Conservation (phyloP, 2,329 filamentous ascomycete genomes). For the Myriangium duriaei region DNA sequence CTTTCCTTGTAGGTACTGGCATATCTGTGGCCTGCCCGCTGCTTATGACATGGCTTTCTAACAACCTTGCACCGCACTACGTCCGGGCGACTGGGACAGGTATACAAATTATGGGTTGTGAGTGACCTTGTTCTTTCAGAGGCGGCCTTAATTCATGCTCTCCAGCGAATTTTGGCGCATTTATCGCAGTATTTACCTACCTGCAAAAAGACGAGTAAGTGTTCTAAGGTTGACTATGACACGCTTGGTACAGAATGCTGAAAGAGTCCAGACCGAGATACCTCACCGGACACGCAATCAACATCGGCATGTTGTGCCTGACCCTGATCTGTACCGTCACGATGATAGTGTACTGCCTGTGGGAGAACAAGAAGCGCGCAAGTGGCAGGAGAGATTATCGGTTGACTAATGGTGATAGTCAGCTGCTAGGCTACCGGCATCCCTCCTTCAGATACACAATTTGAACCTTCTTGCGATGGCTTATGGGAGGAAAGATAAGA, state of each 20-base stretch:
- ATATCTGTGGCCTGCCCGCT: conserved; percentile 16
- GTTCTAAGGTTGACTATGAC: background rate
- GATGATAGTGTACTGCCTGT: conserved; percentile 24
- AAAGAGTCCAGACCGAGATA: conserved; percentile 22
- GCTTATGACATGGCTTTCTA: conserved; percentile 24
- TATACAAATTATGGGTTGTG: conserved; percentile 27
- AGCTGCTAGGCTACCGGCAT: conserved; percentile 27
- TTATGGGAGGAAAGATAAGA: too few species aligned
- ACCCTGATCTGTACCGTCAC: conserved; percentile 18
- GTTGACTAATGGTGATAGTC: conserved; percentile 19
- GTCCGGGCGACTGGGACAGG: conserved; percentile 31
- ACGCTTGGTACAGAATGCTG: too few species aligned
- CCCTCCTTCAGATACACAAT: too few species aligned
- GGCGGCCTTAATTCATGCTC: too few species aligned
- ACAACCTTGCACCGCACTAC: conserved; percentile 34
- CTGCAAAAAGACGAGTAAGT: conserved; percentile 28
- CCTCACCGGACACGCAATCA: conserved; percentile 26
- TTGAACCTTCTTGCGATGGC: too few species aligned
- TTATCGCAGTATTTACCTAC: conserved; percentile 30
- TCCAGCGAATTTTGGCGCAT: conserved; percentile 21
- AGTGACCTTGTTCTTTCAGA: conserved; percentile 17
- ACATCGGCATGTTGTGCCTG: conserved; percentile 24
- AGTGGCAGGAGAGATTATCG: conserved; percentile 23
- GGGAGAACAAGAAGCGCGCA: conserved; percentile 28
- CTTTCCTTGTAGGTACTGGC: conserved; percentile 23